Percentiles rank a stretch among this genome's conserved stretches.
These are phyloP conservation scores for Lomentospora prolificans DNA, from an alignment of 2,329 filamentous ascomycete species.

Conservation along the genomic window DNA sequence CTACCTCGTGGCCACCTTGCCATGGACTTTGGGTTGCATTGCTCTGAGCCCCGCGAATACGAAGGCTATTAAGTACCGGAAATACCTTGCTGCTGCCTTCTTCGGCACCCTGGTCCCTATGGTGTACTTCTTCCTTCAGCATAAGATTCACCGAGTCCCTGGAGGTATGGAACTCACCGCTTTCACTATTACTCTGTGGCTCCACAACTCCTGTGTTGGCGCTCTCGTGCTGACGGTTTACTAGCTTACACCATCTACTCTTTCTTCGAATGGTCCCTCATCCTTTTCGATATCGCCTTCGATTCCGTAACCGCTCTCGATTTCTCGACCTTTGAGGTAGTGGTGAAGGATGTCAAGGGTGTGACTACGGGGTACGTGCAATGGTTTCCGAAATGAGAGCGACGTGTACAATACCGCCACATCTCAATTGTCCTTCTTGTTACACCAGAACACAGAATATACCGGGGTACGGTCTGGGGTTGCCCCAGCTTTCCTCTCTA, in stretches of 20 bases:
- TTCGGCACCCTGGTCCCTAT: conserved; percentile 85
- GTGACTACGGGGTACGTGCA: conserved; percentile 96
- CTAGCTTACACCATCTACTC: conserved; percentile 93
- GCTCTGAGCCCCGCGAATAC: conserved; percentile 78
- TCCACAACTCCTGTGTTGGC: background rate
- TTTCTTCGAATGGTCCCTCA: conserved; percentile 95
- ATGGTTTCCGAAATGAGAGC: conserved; percentile 63
- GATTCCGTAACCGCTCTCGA: conserved; percentile 91
- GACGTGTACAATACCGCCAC: conserved; percentile 5
- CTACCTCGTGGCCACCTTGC: conserved; percentile 86
- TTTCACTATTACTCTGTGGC: conserved; percentile 8
- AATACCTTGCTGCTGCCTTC: conserved; percentile 72
- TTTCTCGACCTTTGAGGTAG: conserved; percentile 79
- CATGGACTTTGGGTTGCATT: conserved; percentile 89
- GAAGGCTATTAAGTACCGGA: conserved; percentile 77
- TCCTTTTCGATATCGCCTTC: conserved; percentile 91
- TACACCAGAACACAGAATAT: background rate
- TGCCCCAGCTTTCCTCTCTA: conserved; percentile 36
- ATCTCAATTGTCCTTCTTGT: background rate
- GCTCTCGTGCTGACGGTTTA: conserved; percentile 10
- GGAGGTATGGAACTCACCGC: conserved; percentile 56
- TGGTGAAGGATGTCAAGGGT: conserved; percentile 81
- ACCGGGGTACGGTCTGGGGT: background rate
- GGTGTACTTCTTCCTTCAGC: conserved; percentile 96
- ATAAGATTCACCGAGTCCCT: conserved; percentile 89